These are phyloP conservation scores for Ceratocystis lukuohia DNA, from an alignment of 2,329 filamentous ascomycete genomes.

Conservation along the genomic window DNA sequence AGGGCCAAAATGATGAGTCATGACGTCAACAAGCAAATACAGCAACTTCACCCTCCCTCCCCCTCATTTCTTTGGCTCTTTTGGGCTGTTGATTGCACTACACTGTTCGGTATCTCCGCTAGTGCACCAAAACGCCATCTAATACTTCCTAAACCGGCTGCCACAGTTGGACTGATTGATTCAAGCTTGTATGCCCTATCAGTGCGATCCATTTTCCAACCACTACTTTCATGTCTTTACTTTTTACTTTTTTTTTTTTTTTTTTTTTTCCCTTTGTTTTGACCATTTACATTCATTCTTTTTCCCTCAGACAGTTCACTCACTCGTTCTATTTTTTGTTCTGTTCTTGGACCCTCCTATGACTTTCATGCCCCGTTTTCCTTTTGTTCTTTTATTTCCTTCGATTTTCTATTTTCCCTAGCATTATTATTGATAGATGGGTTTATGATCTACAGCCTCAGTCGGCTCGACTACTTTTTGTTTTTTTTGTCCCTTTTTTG, in stretches of 20 bases:
- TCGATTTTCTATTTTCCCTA: background rate
- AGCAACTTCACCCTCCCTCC: background rate
- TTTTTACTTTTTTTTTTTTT: no score
- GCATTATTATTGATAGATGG: background rate
- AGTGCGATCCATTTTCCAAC: no score
- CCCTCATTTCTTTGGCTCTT: background rate
- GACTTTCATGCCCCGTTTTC: background rate
- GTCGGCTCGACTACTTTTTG: constrained; percentile 7
- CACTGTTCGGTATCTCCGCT: background rate
- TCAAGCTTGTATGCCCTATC: background rate
- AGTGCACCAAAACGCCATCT: background rate
- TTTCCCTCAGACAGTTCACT: background rate
- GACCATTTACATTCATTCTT: background rate
- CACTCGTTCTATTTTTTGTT: background rate
- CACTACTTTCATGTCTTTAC: no score
- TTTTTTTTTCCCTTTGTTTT: background rate
- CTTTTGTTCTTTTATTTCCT: background rate
- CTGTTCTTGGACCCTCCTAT: background rate
- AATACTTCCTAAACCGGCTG: background rate
- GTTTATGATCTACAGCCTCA: background rate
- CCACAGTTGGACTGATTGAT: background rate
- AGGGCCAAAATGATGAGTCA: background rate
- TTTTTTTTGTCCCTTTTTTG: constrained; percentile 1
- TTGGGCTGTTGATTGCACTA: background rate
- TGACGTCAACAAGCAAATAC: background rate